These are phyloP conservation scores for Auriculariales sp. DNA, from an alignment of 768 basidiomycete genomes.

Conservation along the genomic window DNA sequence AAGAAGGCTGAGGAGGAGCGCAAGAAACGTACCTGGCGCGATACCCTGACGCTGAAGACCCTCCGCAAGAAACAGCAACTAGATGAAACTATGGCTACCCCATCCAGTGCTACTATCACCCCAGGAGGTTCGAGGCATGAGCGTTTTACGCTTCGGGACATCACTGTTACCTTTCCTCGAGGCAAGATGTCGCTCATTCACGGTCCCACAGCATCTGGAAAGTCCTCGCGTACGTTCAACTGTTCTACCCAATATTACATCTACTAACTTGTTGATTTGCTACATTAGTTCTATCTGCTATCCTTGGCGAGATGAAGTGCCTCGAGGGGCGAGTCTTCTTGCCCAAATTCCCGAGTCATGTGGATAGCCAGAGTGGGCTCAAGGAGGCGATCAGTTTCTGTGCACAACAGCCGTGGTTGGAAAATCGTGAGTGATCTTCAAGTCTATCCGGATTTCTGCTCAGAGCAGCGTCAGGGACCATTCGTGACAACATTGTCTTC, in stretches of 20 bases:
- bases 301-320: background rate
- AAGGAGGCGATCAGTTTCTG: background rate
- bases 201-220: conserved; percentile 54
- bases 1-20: background rate
- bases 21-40: background rate
- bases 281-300: background rate
- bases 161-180: conserved; percentile 42
- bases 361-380: background rate
- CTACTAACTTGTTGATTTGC: background rate
- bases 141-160: conserved; percentile 39
- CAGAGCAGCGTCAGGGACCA: conserved; percentile 39
- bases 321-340: background rate
- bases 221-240: conserved; percentile 12
- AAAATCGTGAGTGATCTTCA: no score
- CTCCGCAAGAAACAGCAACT: background rate
- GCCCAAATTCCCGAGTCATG: background rate
- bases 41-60: background rate
- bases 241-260: no score
- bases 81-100: no score
- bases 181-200: conserved; percentile 44
- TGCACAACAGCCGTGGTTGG: background rate
- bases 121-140: conserved; percentile 16
- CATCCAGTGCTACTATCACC: no score
- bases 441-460: no score
- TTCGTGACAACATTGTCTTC: conserved; percentile 70